Base-by-base conservation (phyloP, 208 protist species). In the Wallacemonas rigidus region DNA sequence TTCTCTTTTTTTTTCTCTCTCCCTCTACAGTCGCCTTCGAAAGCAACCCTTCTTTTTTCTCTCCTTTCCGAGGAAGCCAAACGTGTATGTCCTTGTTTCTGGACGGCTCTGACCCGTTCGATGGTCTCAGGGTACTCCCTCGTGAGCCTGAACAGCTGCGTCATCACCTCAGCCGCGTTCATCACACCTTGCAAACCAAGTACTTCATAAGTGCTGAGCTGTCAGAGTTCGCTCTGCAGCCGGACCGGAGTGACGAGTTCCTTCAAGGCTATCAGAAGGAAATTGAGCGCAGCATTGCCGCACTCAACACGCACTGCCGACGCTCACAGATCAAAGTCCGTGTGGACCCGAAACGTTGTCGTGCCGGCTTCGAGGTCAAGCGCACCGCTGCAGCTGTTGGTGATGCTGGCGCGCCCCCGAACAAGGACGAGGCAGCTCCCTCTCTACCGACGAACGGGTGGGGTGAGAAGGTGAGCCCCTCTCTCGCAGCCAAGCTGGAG, bases 161-260 rank as follows among this genome's bases (percentile, higher is more conserved):
- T 26, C 76, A 89, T 55, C 91, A 96, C 74, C 70, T 82, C 35
- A 83, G 79, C 58, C 81, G 80, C 26, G 81, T 96, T 35, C 86
- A 94, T 64, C 84, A 94, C 77, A 87, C 80, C 5, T 72, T 96
- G 55, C 83, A 94, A 75, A 92, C 82, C 47, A 69, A 67, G 38
- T 93, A 90, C 81, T 84, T 83, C 48, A 83, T 93, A 9, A 67
- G 76, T 4, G 51, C 81, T 2, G 87, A 96, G 41, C 55, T 80
- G 7, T 75, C 83, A 2, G 85, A 96, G 67, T 86, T 92, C 36
- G 85, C 81, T 12, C 78, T 96, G 53, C 82, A 91, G 61, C 77
- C 85, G 1, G 78, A 93, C 60, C 74, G 72, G 51, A 71, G 80
- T 12, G 85, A 81, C 45, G 85, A 93, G 39, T 94, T 96, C 64